phyloP scores from a whole-genome alignment of 768 basidiomycete species.

The Collybia mongolica region DNA sequence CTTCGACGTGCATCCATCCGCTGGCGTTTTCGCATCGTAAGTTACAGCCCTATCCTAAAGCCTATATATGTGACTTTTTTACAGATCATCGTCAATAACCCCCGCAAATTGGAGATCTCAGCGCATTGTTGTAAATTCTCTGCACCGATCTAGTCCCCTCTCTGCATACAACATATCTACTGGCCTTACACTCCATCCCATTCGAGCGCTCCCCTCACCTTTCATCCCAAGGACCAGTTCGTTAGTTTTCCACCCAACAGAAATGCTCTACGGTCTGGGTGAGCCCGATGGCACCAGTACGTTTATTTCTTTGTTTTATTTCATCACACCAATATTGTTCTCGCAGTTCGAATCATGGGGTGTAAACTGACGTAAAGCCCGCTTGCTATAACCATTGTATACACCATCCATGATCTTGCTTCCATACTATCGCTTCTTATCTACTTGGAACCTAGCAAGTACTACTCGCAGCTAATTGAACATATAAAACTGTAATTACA shows the following conservation, averaged over 20 bases:
- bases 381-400: slow-evolving; percentile 13
- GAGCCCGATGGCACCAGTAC: slow-evolving; percentile 67
- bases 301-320: slow-evolving; percentile 10
- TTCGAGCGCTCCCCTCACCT: slow-evolving; percentile 52
- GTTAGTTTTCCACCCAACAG: slow-evolving; percentile 78
- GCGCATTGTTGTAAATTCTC: slow-evolving; percentile 56
- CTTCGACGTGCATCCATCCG: slow-evolving; percentile 83
- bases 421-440: slow-evolving; percentile 4
- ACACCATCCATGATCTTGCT: slow-evolving; percentile 17
- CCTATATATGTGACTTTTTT: not conserved
- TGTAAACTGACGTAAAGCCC: slow-evolving; percentile 41
- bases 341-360: slow-evolving; percentile 53
- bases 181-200: slow-evolving; percentile 53
- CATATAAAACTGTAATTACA: too few species aligned
- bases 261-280: slow-evolving; percentile 81
- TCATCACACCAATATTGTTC: slow-evolving; percentile 5
- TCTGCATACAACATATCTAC: slow-evolving; percentile 52
- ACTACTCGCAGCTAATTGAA: too few species aligned
- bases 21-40: slow-evolving; percentile 84
- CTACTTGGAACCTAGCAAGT: too few species aligned
- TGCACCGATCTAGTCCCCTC: slow-evolving; percentile 38
- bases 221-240: slow-evolving; percentile 64
- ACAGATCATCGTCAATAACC: slow-evolving; percentile 60
- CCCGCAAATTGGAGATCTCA: slow-evolving; percentile 66
- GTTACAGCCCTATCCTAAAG: slow-evolving; percentile 24